Conservation (phyloP, 768 basidiomycete genomes). For the Leccinum rimulosum region DNA sequence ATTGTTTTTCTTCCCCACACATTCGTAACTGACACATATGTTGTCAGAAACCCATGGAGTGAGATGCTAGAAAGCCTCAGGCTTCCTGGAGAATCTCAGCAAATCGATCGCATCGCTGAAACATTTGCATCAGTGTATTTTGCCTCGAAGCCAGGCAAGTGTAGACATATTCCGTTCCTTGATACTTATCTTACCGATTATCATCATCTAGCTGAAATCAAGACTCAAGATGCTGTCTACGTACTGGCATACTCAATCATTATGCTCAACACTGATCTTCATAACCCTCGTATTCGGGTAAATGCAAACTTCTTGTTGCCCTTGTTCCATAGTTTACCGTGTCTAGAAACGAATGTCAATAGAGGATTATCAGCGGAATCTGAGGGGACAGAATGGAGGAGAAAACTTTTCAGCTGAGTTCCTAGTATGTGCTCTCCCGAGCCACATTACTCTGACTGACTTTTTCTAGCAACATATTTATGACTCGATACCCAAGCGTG, state of each 20-base stretch:
- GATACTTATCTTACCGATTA: not conserved
- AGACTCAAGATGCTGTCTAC: conserved; percentile 89
- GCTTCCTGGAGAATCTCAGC: conserved; percentile 92
- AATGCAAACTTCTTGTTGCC: conserved; percentile 26
- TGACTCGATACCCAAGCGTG: conserved; percentile 89
- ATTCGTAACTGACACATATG: conserved; percentile 2
- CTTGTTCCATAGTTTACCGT: conserved; percentile 5
- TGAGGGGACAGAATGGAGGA: conserved; percentile 89
- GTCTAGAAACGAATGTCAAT: conserved; percentile 91
- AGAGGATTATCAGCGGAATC: conserved; percentile 89
- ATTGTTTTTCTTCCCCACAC: conserved; percentile 22
- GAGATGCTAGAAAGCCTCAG: conserved; percentile 92
- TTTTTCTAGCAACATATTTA: conserved; percentile 74
- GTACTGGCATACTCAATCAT: conserved; percentile 95
- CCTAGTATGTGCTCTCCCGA: conserved; percentile 49
- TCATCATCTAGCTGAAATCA: conserved; percentile 68
- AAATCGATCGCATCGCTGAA: conserved; percentile 91
- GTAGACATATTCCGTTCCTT: not conserved
- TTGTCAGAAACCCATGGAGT: conserved; percentile 80
- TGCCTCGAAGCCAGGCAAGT: conserved; percentile 71
- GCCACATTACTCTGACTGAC: conserved; percentile 9
- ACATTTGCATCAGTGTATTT: conserved; percentile 92
- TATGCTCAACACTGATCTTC: conserved; percentile 96
- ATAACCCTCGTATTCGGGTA: conserved; percentile 90
- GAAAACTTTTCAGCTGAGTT: conserved; percentile 83